Evolutionary conservation across 2,329 filamentous ascomycete genomes (phyloP).

Genomic region (Ambrosiella xylebori): DNA sequence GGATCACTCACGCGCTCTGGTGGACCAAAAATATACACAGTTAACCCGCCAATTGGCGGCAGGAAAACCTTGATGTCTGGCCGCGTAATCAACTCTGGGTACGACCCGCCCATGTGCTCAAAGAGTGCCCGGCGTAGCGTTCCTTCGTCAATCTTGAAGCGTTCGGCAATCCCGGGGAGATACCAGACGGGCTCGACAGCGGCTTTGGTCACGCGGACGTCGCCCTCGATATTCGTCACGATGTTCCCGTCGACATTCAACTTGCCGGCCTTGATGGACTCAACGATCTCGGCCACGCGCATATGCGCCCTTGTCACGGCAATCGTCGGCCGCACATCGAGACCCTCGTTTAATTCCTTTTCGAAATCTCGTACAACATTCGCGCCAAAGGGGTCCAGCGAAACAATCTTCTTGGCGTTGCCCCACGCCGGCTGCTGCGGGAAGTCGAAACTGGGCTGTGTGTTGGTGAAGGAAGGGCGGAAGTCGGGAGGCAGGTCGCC

Average conservation of each 20-base stretch:
- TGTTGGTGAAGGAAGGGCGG: conserved; percentile 51
- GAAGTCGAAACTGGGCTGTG: conserved; percentile 77
- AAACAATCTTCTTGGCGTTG: conserved; percentile 84
- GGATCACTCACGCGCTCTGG: conserved; percentile 86
- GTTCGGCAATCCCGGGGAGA: conserved; percentile 69
- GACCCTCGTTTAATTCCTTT: conserved; percentile 5
- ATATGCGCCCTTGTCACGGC: conserved; percentile 86
- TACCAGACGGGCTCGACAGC: conserved; percentile 93
- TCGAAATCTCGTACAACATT: conserved; percentile 17
- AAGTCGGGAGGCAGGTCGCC: conserved; percentile 63
- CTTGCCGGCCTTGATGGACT: conserved; percentile 65
- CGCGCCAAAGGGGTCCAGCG: conserved; percentile 92
- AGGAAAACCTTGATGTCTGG: conserved; percentile 90
- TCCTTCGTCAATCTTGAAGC: conserved; percentile 89
- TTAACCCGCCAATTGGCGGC: conserved; percentile 82
- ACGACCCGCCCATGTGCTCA: conserved; percentile 89
- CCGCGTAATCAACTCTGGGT: conserved; percentile 89
- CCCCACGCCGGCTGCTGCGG: conserved; percentile 82
- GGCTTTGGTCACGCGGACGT: conserved; percentile 87
- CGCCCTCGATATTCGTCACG: conserved; percentile 68
- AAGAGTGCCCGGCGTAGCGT: conserved; percentile 74
- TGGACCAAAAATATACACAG: conserved; percentile 93
- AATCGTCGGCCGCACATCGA: conserved; percentile 68
- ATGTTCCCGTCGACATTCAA: conserved; percentile 72
- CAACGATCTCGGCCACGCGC: conserved; percentile 81